Evolutionary conservation across 140 eudicot genomes (phyloP).

Genomic region (Senecio squalidus): DNA sequence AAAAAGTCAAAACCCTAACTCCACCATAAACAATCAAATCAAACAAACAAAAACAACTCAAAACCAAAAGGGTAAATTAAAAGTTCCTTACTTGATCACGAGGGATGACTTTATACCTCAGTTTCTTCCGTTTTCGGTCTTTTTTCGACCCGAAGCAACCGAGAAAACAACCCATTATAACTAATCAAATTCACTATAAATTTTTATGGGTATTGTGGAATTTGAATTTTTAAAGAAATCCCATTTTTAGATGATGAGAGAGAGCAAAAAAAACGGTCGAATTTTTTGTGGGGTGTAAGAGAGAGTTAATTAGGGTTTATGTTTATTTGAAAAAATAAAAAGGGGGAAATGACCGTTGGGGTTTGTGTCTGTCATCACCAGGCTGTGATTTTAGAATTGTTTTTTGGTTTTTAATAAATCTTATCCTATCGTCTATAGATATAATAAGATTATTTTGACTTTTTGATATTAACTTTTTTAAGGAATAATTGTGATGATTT

Average conservation of each 20-base stretch:
- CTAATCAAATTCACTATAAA: constrained; percentile 2
- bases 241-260: constrained; percentile 24
- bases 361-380: constrained; percentile 6
- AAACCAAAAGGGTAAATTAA: background rate
- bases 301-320: constrained; percentile 21
- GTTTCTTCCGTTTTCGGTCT: constrained; percentile 44
- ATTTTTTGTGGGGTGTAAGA: constrained; percentile 12
- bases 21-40: constrained; percentile 3
- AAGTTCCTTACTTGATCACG: constrained; percentile 46
- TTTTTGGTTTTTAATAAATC: background rate
- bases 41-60: background rate
- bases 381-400: constrained; percentile 13
- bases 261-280: constrained; percentile 38
- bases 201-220: background rate
- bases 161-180: constrained; percentile 82
- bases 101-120: constrained; percentile 41
- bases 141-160: constrained; percentile 82
- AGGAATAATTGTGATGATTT: too few relatives aligned
- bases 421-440: background rate
- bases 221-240: constrained; percentile 12
- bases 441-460: too few relatives aligned
- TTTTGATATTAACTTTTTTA: too few relatives aligned
- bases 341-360: constrained; percentile 54
- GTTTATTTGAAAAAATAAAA: constrained; percentile 15
- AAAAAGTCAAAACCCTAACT: constrained; percentile 2